Base-by-base conservation (phyloP, 2,329 filamentous ascomycete species). In the Raffaelea albimanens region DNA sequence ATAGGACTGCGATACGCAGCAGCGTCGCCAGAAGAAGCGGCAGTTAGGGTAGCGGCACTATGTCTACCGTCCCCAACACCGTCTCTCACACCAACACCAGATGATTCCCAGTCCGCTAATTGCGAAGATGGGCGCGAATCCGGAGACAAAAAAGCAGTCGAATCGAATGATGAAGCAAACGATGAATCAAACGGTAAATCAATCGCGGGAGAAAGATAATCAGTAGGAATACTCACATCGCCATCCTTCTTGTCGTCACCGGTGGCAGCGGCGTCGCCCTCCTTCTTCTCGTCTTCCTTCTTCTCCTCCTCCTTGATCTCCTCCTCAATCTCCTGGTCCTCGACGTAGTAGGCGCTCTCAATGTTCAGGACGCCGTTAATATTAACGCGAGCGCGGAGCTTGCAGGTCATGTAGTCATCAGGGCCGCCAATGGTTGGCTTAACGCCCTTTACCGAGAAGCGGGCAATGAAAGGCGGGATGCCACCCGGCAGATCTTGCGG, bases 341-440 rank as follows among this genome's bases (percentile, higher is more conserved):
- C 93, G 46, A 98, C 93, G 61, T 88, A 97, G 75, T 98, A 98
- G 52, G 90, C 93, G 53, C 83, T 90, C 73, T 98, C 93, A 34
- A 98, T 85, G 63, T 97, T 97, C 56, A 98, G 75, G 50, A 98
- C 80, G 66, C 93, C 93, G 72, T 97, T 90, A 55, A 97, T 80
- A 71, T 98, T 98, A 48, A 98, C 80, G 54, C 93, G 83, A 43
- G 93, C 91, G 80, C 97, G 97, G 53, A 98, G 83, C 75, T 98
- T 98, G 84, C 93, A 98, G 61, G 97, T 94, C 91, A 98, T 97
- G 68, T 97, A 98, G 65, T 97, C 93, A 51, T 94, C 87, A 64
- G 93, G 90, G 56, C 83, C 79, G 62, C 95, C 88, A 44, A 54
- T 48, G 38, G 59, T 61, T 36, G 88, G 85, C 78, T 96, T 90